Percentiles rank a stretch among this genome's conserved stretches.
Evolutionary conservation across 2,329 filamentous ascomycete species (phyloP).

Genomic region (Fusarium sp.): DNA sequence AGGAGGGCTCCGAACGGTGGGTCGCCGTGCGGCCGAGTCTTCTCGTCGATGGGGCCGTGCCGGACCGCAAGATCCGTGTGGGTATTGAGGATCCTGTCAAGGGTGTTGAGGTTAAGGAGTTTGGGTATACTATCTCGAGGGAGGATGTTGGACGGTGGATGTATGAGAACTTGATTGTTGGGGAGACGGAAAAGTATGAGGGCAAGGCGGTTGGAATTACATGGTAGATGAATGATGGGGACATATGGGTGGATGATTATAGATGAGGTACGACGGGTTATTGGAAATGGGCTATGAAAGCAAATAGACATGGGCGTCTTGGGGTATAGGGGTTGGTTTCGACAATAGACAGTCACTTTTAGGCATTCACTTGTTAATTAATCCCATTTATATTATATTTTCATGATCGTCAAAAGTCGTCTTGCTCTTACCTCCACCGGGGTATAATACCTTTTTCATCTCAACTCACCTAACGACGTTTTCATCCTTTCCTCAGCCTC

Average conservation of each 20-base stretch:
- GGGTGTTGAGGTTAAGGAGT: conserved; percentile 49
- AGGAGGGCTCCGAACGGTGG: conserved; percentile 45
- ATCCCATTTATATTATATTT: not conserved
- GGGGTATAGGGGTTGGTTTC: not conserved
- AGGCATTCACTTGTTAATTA: not conserved
- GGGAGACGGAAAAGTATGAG: conserved; percentile 33
- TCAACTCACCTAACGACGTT: not conserved
- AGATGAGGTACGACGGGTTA: not conserved
- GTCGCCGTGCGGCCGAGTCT: conserved; percentile 53
- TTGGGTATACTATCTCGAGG: conserved; percentile 53
- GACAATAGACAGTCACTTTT: not conserved
- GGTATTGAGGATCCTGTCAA: conserved; percentile 49
- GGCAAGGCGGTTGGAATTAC: conserved; percentile 47
- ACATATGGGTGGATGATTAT: too few species aligned
- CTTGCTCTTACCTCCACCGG: not conserved
- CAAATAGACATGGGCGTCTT: not conserved
- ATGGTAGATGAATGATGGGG: conserved; percentile 33
- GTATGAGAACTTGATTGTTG: conserved; percentile 50
- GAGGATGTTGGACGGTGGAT: conserved; percentile 56
- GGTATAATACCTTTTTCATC: not conserved
- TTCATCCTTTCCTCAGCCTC: not conserved
- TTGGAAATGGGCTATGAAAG: not conserved
- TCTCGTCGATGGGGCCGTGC: conserved; percentile 42
- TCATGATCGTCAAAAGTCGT: not conserved
- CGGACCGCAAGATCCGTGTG: conserved; percentile 42